Percentiles rank a stretch among this genome's conserved stretches.
Conservation (phyloP, 2,329 filamentous ascomycete genomes). For the Chaetomiaceae sp. region DNA sequence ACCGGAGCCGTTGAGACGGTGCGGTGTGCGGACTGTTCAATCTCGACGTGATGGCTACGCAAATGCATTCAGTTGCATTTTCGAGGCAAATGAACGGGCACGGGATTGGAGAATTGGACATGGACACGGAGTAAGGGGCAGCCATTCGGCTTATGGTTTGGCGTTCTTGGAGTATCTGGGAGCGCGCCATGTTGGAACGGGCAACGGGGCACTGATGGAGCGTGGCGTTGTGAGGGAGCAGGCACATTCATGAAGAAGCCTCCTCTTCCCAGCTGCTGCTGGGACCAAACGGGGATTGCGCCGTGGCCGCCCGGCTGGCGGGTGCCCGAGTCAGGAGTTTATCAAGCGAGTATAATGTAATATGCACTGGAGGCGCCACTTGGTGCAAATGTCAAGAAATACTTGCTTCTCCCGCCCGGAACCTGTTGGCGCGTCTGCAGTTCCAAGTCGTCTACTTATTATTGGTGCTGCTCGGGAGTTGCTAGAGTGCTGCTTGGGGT, state of each 20-base stretch:
- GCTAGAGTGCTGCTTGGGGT: too few species aligned
- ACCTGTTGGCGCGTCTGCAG: too few species aligned
- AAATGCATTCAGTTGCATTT: too few species aligned
- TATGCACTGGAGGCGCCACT: too few species aligned
- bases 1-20: too few species aligned
- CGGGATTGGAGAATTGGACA: neutral
- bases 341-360: neutral
- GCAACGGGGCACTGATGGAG: neutral
- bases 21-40: too few species aligned
- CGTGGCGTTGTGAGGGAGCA: neutral
- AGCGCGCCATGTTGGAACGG: neutral
- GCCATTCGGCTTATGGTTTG: neutral
- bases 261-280: neutral
- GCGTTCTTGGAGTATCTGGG: slow-evolving; percentile 1
- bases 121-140: neutral
- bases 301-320: neutral
- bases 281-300: neutral
- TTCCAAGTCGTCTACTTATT: too few species aligned
- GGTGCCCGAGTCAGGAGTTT: neutral
- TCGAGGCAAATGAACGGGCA: too few species aligned
- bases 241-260: neutral
- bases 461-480: too few species aligned
- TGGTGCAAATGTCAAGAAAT: too few species aligned
- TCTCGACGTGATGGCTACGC: neutral
- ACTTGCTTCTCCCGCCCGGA: too few species aligned